These are phyloP conservation scores for Zasmidium cellare DNA, from an alignment of 2,329 filamentous ascomycete species.

Conservation along the genomic window DNA sequence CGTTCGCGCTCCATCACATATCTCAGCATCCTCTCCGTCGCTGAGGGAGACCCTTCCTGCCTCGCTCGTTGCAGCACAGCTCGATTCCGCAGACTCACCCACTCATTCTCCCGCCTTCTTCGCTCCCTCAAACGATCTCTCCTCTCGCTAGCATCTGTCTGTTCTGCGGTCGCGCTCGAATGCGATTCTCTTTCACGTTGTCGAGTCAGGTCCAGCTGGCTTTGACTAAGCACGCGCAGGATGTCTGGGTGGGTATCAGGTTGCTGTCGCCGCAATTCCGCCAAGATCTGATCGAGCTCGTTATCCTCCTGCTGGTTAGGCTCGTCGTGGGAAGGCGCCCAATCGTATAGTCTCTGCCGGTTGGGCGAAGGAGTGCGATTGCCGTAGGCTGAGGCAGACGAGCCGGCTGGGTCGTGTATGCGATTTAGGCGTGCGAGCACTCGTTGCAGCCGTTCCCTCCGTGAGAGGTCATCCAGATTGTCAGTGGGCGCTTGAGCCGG, in stretches of 20 bases:
- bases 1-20: conserved; percentile 43
- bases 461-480: conserved; percentile 39
- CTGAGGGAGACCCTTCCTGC: conserved; percentile 32
- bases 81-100: conserved; percentile 32
- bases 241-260: conserved; percentile 41
- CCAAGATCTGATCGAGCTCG: conserved; percentile 43
- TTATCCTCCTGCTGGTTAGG: conserved; percentile 36
- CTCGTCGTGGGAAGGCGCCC: conserved; percentile 53
- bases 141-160: conserved; percentile 25
- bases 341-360: conserved; percentile 59
- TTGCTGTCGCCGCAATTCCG: conserved; percentile 41
- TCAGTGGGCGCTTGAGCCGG: conserved; percentile 18
- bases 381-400: conserved; percentile 47
- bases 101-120: conserved; percentile 30
- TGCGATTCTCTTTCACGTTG: conserved; percentile 27
- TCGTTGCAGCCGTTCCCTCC: conserved; percentile 43
- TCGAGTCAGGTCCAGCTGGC: conserved; percentile 37
- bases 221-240: conserved; percentile 37
- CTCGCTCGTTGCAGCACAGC: conserved; percentile 35
- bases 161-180: conserved; percentile 27
- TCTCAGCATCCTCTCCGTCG: conserved; percentile 40
- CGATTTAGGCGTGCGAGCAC: conserved; percentile 49
- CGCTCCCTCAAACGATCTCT: conserved; percentile 30
- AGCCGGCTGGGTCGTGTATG: conserved; percentile 40
- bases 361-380: conserved; percentile 51